These are phyloP conservation scores for Trichosporon sp. DNA, from an alignment of 1,284 basidiomycete species.

Conservation along the genomic window DNA sequence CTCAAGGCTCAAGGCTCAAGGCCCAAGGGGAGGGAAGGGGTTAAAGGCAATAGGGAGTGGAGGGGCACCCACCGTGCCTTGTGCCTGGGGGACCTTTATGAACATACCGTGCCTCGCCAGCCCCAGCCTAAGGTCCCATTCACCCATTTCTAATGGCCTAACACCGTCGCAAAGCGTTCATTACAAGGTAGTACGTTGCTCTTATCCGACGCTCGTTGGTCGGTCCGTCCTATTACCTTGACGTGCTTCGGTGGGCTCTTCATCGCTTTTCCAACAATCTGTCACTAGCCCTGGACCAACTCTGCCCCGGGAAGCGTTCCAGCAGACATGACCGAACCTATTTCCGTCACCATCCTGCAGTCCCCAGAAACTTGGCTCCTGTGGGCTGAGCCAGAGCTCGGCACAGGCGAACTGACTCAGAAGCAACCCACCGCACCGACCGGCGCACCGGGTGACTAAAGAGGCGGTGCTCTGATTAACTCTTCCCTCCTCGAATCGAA, in stretches of 20 bases:
- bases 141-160: background rate
- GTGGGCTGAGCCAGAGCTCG: background rate
- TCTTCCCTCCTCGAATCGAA: background rate
- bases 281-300: background rate
- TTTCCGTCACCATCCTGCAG: background rate
- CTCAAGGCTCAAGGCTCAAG: too few relatives aligned
- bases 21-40: background rate
- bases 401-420: background rate
- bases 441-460: background rate
- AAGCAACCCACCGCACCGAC: background rate
- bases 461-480: background rate
- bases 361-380: too few relatives aligned
- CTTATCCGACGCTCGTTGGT: background rate
- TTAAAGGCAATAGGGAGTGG: background rate
- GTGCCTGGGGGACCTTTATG: background rate
- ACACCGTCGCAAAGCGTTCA: background rate
- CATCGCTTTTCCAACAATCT: background rate
- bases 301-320: background rate
- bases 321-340: slow-evolving; percentile 7
- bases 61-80: slow-evolving; percentile 5
- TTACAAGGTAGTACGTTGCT: background rate
- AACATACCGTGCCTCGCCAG: slow-evolving; percentile 1
- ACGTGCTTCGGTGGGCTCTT: background rate
- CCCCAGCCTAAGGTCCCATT: background rate
- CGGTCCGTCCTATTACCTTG: background rate